A percentile compares a stretch with the other conserved stretches of the same genome.
Conservation (phyloP, 768 basidiomycete species). For the Asterophora parasitica region DNA sequence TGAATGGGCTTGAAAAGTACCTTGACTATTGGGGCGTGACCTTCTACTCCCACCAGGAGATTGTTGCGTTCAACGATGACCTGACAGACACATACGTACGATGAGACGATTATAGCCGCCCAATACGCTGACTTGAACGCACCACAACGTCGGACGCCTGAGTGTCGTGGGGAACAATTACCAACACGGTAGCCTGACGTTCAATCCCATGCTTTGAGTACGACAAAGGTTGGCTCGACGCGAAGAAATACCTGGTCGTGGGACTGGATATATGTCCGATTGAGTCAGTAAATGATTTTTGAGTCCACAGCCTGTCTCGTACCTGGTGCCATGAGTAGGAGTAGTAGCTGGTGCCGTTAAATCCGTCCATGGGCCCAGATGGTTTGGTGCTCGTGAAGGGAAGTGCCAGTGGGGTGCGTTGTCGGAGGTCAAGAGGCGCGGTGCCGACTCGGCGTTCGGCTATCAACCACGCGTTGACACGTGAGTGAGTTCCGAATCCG, state of each 20-base stretch:
- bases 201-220: slow-evolving; percentile 9
- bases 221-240: slow-evolving; percentile 8
- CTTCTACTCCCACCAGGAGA: slow-evolving; percentile 69
- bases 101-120: too few relatives aligned
- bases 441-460: slow-evolving; percentile 8
- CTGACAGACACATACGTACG: slow-evolving; percentile 26
- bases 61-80: slow-evolving; percentile 69
- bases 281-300: slow-evolving; percentile 11
- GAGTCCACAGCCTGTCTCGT: slow-evolving; percentile 20
- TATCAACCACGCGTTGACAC: background rate
- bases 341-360: slow-evolving; percentile 35
- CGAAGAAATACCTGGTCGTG: slow-evolving; percentile 70
- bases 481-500: background rate
- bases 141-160: slow-evolving; percentile 70
- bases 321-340: slow-evolving; percentile 89
- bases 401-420: slow-evolving; percentile 8
- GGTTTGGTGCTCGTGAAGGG: slow-evolving; percentile 4
- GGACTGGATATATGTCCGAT: slow-evolving; percentile 48
- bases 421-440: background rate
- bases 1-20: slow-evolving; percentile 29
- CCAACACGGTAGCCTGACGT: slow-evolving; percentile 65
- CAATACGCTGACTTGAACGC: background rate
- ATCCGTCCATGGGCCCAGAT: slow-evolving; percentile 30
- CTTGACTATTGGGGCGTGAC: slow-evolving; percentile 68
- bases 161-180: slow-evolving; percentile 69